Evolutionary conservation across 306 rosid species (phyloP), one percentile per base, ranked within the genome.

Genomic region (Senna tora): DNA sequence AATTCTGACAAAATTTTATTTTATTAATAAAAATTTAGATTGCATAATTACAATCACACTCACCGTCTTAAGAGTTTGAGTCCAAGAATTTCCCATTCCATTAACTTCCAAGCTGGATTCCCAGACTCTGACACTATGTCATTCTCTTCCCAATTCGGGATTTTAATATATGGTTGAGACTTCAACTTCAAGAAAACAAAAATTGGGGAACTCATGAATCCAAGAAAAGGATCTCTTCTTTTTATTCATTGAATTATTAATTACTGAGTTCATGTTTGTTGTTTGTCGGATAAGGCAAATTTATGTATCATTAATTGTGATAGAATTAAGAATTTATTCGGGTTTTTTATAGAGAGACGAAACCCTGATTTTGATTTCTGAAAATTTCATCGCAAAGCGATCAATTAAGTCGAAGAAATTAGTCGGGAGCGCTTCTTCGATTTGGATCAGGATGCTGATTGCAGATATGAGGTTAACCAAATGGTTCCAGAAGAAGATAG

Each of bases 401-500:
- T 39, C 67, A 2, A 69, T 38, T 47, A 2, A 12, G 10, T 16
- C 32, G n/a, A 11, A 34, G 8, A n/a, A 36, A 33, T 16, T 49
- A n/a, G 54, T 49, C 25, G 56, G n/a, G 1, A 4, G 7, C 22
- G 11, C 55, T 50, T 50, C 55, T 50, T 50, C 33, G 9, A 39
- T 20, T 22, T 63, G 51, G 11, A 10, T 7, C 20, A 7, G 12
- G 38, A 81, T 80, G 70, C 73, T 81, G 7, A 79, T 20, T 80
- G 80, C 79, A 7, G 46, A 9, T 38, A 13, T 53, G 36, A 85
- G 82, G 47, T 22, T 75, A 71, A 68, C 69, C 49, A 47, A 54
- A 52, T 89, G 96, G 96, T 74, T 89, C 47, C 83, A 77, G 36
- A 76, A 46, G 55, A 84, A 86, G 73, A 39, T 89, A 60, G 78